phyloP scores from a whole-genome alignment of 352 stramenopile genomes.

The Phytophthora tentaculata region DNA sequence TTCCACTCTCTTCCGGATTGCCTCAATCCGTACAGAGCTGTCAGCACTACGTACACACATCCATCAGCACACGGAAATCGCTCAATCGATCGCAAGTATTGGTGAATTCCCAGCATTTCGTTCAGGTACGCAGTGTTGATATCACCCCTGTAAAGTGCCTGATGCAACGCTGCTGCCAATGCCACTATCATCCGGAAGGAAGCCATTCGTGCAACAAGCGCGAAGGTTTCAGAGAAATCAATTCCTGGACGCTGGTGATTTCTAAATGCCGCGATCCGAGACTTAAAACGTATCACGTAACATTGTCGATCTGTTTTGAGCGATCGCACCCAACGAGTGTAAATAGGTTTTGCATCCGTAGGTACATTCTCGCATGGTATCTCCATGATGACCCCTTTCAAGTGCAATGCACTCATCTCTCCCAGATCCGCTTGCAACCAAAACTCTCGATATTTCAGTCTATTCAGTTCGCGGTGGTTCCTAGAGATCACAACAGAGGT shows the following conservation, averaged over 20 bases:
- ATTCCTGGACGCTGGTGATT: not conserved
- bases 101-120: not conserved
- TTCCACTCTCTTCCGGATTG: not conserved
- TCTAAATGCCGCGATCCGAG: too few species aligned
- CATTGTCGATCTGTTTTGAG: not conserved
- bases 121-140: not conserved
- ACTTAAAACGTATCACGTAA: not conserved
- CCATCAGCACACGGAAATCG: not conserved
- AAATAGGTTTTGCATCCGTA: not conserved
- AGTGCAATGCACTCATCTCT: slow-evolving; percentile 2
- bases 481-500: not conserved
- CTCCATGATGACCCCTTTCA: not conserved
- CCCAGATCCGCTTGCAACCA: not conserved
- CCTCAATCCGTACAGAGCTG: not conserved
- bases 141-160: not conserved
- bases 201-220: not conserved
- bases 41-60: not conserved
- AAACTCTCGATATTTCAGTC: not conserved
- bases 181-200: not conserved
- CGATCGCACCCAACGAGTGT: not conserved
- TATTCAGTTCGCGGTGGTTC: not conserved
- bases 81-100: not conserved
- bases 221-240: not conserved
- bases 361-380: not conserved
- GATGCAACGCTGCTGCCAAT: not conserved